These are phyloP conservation scores for Xylariaceae sp. DNA, from an alignment of 2,329 filamentous ascomycete genomes.

Conservation along the genomic window DNA sequence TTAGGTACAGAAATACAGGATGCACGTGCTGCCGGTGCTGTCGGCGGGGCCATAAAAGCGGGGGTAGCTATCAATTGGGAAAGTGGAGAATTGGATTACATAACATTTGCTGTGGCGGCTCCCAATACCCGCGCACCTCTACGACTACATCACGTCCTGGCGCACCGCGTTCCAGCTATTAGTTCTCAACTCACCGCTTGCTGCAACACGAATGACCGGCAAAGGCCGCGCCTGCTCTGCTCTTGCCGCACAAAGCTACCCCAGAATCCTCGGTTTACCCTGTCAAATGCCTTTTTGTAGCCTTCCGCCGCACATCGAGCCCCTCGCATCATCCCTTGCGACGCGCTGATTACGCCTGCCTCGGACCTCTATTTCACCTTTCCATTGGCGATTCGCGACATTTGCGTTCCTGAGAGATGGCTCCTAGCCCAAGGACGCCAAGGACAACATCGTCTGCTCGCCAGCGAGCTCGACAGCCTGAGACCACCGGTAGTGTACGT, in stretches of 20 bases:
- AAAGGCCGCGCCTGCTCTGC: conserved; percentile 10
- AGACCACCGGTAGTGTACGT: conserved; percentile 34
- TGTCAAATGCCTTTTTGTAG: conserved; percentile 44
- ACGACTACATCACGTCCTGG: conserved; percentile 30
- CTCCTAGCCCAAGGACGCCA: conserved; percentile 42
- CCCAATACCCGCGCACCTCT: conserved; percentile 27
- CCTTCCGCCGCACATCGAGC: conserved; percentile 34
- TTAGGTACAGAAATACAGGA: no score
- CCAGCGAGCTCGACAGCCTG: conserved; percentile 36
- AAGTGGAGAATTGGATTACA: conserved; percentile 30
- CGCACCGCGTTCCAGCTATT: conserved; percentile 31
- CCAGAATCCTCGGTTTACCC: conserved; percentile 4
- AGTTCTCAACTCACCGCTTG: conserved; percentile 16
- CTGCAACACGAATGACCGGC: conserved; percentile 21
- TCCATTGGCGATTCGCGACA: conserved; percentile 1
- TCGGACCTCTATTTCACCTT: conserved; percentile 12
- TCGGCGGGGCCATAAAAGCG: conserved; percentile 11
- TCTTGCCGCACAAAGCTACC: not conserved
- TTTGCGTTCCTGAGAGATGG: conserved; percentile 34
- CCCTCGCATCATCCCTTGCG: conserved; percentile 41
- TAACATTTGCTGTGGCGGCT: conserved; percentile 25
- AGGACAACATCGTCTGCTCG: conserved; percentile 34
- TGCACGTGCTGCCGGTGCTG: not conserved
- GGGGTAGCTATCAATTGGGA: conserved; percentile 21
- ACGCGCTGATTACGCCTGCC: conserved; percentile 42